These are phyloP conservation scores for Paraphaeosphaeria sporulosa DNA, from an alignment of 2,329 filamentous ascomycete genomes.

Conservation along the genomic window DNA sequence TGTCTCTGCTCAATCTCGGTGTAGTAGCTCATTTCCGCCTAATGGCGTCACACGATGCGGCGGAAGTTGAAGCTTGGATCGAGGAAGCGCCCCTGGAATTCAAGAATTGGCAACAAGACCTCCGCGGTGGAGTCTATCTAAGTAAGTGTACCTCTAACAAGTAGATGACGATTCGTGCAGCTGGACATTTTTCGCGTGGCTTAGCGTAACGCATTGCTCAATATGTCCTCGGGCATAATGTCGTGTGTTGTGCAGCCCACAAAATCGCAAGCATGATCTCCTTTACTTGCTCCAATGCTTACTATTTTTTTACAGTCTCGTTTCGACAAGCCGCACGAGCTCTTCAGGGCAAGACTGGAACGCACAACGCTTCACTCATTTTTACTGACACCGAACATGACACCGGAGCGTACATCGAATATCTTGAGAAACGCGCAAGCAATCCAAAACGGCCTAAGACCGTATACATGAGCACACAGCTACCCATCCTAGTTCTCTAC, in stretches of 20 bases:
- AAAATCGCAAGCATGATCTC: background rate
- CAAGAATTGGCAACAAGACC: conserved; percentile 74
- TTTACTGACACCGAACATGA: conserved; percentile 75
- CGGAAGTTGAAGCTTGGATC: conserved; percentile 74
- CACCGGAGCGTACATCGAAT: conserved; percentile 62
- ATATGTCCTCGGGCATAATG: too few species aligned
- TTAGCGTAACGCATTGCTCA: background rate
- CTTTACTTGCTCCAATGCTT: background rate
- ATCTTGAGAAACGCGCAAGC: conserved; percentile 56
- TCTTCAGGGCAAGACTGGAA: conserved; percentile 75
- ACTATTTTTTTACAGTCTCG: conserved; percentile 56
- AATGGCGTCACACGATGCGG: conserved; percentile 72
- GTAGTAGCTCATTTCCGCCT: conserved; percentile 72
- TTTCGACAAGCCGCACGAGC: conserved; percentile 73
- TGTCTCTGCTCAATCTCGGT: conserved; percentile 75
- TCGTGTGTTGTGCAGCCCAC: too few species aligned
- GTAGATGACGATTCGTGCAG: background rate
- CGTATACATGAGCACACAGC: conserved; percentile 68
- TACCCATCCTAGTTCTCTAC: conserved; percentile 53
- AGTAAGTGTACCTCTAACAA: background rate
- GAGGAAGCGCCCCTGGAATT: conserved; percentile 77
- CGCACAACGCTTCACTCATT: conserved; percentile 60
- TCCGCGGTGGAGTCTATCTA: conserved; percentile 74
- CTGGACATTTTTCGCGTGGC: background rate
- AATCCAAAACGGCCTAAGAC: conserved; percentile 71